Evolutionary conservation across 352 stramenopile genomes (phyloP), one percentile per base, ranked within the genome.

Genomic region (Achlya hypogyna): DNA sequence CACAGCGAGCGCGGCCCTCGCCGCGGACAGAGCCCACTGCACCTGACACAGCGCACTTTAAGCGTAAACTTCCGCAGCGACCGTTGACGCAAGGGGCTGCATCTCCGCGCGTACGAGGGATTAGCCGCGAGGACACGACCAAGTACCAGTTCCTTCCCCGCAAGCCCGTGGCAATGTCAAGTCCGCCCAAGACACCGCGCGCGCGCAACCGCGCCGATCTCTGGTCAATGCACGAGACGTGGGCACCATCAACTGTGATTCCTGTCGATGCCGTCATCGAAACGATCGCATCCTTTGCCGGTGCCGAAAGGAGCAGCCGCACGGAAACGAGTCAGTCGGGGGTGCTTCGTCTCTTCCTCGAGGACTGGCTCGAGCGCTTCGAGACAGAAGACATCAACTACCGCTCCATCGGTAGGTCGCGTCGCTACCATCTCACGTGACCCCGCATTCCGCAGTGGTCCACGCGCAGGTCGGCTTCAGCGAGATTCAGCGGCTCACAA

Each of bases 401-500:
- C 71, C 86, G 88, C 66, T 91, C 82, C 14, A 75, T 88, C 59
- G 76, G 82, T 90, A 58, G 35, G 59, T 58, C 18, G 2, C 5
- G 3, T 70, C 9, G 38, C 4, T 40, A 10, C 40, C 1, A 40
- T 59, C 34, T 42, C 34, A 42, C 34, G 38, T 34, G 45, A 29
- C 54, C 10, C 54, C 54, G 23, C 27, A n/a, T 52, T 63, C 25
- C 14, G 10, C 32, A 91, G 82, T 68, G 28, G 73, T 91, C 3
- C 77, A 86, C 14, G 83, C 83, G 0, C 77, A 91, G 20, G 73
- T 91, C 32, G 78, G 76, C 0, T 86, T 89, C 60, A 74, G 79
- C 25, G 82, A 89, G 38, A 74, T 91, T 45, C 75, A 80, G 32
- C 76, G 75, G 35, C 69, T 85, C 25, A 88, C 80, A 10, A 70